Evolutionary conservation across 2,329 filamentous ascomycete species (phyloP), one percentile per base, ranked within the genome.

Genomic region (Rhinocladiella mackenziei): DNA sequence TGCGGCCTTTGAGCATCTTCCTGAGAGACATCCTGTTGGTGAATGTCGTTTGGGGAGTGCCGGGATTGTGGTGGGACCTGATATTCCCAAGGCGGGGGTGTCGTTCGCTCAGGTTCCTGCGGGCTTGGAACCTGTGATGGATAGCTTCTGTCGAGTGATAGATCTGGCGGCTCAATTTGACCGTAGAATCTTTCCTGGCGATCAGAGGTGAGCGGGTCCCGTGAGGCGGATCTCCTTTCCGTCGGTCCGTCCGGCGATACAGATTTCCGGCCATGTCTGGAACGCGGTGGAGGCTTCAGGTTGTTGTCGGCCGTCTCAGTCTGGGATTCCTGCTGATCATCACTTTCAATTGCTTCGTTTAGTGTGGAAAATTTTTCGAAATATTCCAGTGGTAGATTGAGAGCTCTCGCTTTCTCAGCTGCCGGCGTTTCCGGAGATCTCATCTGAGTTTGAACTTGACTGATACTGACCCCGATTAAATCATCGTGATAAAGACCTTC

Each of bases 381-480:
- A 28, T 45, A 49, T 6, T 49, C 45, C 4, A 45, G 23, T 4
- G 50, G 37, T 11, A 52, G 19, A 36, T 77, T 74, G 54, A 82
- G 62, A 2, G 71, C 72, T 2, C 74, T 73, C n/a, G 67, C 72
- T 59, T 80, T 81, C 57, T 80, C 78, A 14, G 72, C 72, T 7
- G 74, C 74, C 1, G 78, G 77, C 3, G 77, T 81, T 30, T 69
- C 67, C 7, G 76, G 72, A 13, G 76, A 76, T 25, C 70, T 74
- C 58, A 81, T 65, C 31, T 73, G 70, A 37, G 71, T 77, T 59
- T 82, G 78, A 30, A 71, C 67, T 28, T 68, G 69, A 47, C 76
- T 70, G 50, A 82, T 79, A 57, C 77, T 80, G 56, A 81, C 68
- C 2, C 76, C 77, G 53, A 82, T 68, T 23, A 78, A 66, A 9